Base-by-base conservation (phyloP, 768 basidiomycete species). In the Leucosporidium scottii region DNA sequence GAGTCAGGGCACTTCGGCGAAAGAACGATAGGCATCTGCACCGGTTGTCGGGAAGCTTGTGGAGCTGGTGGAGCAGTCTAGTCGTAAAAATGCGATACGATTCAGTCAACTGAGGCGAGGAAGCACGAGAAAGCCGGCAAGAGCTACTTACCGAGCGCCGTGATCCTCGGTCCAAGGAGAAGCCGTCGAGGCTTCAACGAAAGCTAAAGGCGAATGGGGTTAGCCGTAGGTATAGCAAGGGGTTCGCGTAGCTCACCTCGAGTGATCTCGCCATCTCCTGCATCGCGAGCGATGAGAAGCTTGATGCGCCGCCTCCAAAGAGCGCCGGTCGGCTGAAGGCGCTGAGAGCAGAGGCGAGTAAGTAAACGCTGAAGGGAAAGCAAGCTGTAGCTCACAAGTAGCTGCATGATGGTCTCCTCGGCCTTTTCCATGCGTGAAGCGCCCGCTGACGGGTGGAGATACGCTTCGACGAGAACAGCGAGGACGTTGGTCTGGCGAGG, bases 251-350 rank as follows among this genome's bases (percentile, higher is more conserved):
- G n/a, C 47, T n/a, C 23, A 56, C 65, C 65, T 39, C 25, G 9
- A 1, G 15, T 25, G 34, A 66, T 21, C 28, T 66, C 65, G 2
- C 30, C 60, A 21, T 61, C 54, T 4, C 54, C 60, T 4, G 54
- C 60, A 6, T 34, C 31, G 7, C 65, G 65, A 10, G 44, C 60
- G 25, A 66, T 12, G 34, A 66, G 31, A 27, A 66, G 55, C 47
- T 66, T 66, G 65, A 66, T 23, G n/a, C 49, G 23, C 0, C 65
- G 28, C 17, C 65, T 60, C 6, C 28, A n/a, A 1, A 57, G n/a
- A 15, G n/a, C 18, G 4, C 36, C 18, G 6, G 31, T 49, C 1
- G 65, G 47, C 2, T 61, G 60, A 30, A 66, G 20, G 1, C 56
- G 54, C 65, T 66, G 25, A 12, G n/a, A 30, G 9, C 12, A 3